phyloP scores from a whole-genome alignment of 2,329 filamentous ascomycete genomes.

The Neopestalotiopsis rosae region DNA sequence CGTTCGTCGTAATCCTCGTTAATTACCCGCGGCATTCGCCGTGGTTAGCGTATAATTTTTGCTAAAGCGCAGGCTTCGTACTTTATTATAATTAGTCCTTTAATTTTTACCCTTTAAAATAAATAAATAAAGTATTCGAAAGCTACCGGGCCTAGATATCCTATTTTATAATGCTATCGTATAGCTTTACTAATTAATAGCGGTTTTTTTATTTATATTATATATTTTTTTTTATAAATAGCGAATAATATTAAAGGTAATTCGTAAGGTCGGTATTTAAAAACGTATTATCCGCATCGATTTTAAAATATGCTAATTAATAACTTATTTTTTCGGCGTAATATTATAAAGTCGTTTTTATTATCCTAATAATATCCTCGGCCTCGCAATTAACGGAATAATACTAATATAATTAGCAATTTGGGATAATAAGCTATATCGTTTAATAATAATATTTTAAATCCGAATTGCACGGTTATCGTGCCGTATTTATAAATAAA shows the following conservation, averaged over 20 bases:
- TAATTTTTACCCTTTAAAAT: neutral
- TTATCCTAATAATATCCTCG: neutral
- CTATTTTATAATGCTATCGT: neutral
- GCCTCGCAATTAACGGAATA: neutral
- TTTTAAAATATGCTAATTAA: neutral
- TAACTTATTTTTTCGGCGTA: neutral
- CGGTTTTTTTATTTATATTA: neutral
- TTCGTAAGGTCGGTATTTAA: neutral
- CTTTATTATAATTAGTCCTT: too few species aligned
- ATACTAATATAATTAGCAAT: neutral
- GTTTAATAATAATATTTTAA: neutral
- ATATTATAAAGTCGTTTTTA: neutral
- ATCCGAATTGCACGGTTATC: neutral
- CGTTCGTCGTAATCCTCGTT: too few species aligned
- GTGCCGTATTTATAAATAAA: neutral
- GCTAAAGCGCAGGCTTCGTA: too few species aligned
- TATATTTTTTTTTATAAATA: neutral
- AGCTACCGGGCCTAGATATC: neutral
- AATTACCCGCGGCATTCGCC: too few species aligned
- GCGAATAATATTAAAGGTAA: neutral
- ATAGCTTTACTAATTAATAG: neutral
- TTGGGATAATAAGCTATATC: neutral
- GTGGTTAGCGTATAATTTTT: too few species aligned
- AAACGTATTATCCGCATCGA: neutral
- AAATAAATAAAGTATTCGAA: neutral